Percentiles rank a stretch among this genome's conserved stretches.
phyloP scores from a whole-genome alignment of 2,329 filamentous ascomycete species.

The Aspergillus udagawae region DNA sequence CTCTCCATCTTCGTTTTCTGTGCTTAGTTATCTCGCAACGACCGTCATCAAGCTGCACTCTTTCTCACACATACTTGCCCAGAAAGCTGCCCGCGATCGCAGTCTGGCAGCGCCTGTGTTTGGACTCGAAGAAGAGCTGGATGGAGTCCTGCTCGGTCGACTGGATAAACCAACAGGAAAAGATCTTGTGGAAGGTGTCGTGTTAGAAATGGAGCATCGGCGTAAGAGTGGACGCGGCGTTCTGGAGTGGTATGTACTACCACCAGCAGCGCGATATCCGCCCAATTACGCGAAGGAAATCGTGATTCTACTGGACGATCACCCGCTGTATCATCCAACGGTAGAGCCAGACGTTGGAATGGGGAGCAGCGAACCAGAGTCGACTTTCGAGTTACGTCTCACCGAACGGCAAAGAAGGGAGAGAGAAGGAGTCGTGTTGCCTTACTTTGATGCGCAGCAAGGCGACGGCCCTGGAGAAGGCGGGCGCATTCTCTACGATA shows the following conservation, averaged over 20 bases:
- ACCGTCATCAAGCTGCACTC: constrained; percentile 71
- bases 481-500: constrained; percentile 91
- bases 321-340: constrained; percentile 61
- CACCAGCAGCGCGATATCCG: constrained; percentile 42
- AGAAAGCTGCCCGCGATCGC: constrained; percentile 70
- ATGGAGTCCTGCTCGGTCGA: constrained; percentile 73
- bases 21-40: constrained; percentile 83
- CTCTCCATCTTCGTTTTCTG: constrained; percentile 64
- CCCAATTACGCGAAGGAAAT: constrained; percentile 48
- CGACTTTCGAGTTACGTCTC: constrained; percentile 80
- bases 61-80: constrained; percentile 68
- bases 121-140: constrained; percentile 70
- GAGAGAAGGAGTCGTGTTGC: constrained; percentile 82
- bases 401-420: constrained; percentile 88
- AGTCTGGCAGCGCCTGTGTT: constrained; percentile 72
- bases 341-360: constrained; percentile 37
- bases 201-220: constrained; percentile 81
- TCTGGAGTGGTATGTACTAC: constrained; percentile 62
- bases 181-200: constrained; percentile 54
- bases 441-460: constrained; percentile 94
- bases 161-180: constrained; percentile 30
- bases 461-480: constrained; percentile 69
- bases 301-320: constrained; percentile 67
- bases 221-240: constrained; percentile 77
- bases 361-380: constrained; percentile 57